Percentiles rank a stretch among this genome's conserved stretches.
phyloP scores from a whole-genome alignment of 345 rosid species.

The Eucalyptus decipiens region DNA sequence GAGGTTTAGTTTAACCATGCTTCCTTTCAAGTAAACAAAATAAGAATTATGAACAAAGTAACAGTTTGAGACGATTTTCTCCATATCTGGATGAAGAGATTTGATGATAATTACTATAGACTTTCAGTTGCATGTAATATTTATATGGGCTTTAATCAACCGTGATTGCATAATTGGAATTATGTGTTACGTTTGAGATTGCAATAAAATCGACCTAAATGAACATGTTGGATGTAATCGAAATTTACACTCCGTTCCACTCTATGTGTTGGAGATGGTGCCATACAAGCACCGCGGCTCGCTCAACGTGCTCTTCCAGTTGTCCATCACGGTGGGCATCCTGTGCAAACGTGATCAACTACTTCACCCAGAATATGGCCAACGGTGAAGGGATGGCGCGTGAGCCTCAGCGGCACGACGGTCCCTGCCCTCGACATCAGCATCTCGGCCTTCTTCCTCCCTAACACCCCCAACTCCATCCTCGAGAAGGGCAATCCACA shows the following conservation, averaged over 20 bases:
- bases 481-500: conserved; percentile 6
- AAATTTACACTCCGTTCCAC: conserved; percentile 21
- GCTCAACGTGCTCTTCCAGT: conserved; percentile 30
- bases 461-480: conserved; percentile 17
- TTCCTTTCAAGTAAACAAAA: not conserved
- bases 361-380: not conserved
- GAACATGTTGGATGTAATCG: not conserved
- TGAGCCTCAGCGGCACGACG: conserved; percentile 2
- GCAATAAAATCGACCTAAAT: not conserved
- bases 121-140: too few relatives aligned
- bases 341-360: conserved; percentile 31
- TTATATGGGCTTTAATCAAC: not conserved
- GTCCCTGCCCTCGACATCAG: conserved; percentile 21
- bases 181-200: not conserved
- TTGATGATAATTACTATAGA: not conserved
- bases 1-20: not conserved
- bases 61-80: not conserved
- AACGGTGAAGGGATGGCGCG: conserved; percentile 13
- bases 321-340: conserved; percentile 34
- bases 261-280: conserved; percentile 43
- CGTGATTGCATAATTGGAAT: not conserved
- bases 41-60: not conserved
- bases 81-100: not conserved
- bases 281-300: conserved; percentile 33
- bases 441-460: conserved; percentile 7